phyloP scores from a whole-genome alignment of 2,329 filamentous ascomycete genomes.

The Xylariaceae sp. region DNA sequence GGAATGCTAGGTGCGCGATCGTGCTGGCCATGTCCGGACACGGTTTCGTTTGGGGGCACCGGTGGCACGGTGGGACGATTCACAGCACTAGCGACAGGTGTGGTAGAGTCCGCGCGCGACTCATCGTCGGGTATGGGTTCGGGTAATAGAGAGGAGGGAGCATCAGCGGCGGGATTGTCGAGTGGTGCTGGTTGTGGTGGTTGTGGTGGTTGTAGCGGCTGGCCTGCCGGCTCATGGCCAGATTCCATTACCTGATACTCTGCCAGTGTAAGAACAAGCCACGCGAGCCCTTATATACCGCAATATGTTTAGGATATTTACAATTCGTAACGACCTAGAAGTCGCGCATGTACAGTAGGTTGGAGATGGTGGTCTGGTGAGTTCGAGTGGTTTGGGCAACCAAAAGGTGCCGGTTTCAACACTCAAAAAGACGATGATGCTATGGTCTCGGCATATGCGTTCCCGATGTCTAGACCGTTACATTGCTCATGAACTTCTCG shows the following conservation, averaged over 20 bases:
- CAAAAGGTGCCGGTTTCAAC: no score
- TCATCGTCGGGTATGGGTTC: neutral
- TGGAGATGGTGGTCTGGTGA: no score
- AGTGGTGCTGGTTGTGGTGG: neutral
- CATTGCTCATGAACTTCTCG: no score
- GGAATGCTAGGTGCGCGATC: slow-evolving; percentile 30
- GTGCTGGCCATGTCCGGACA: slow-evolving; percentile 3
- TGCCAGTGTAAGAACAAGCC: neutral
- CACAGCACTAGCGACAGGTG: slow-evolving; percentile 3
- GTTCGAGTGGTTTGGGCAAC: no score
- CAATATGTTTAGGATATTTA: no score
- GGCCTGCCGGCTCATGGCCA: neutral
- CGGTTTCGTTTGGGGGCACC: slow-evolving; percentile 3
- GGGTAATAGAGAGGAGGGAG: neutral
- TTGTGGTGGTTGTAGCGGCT: slow-evolving; percentile 4
- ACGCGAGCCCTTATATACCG: slow-evolving; percentile 10
- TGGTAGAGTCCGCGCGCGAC: slow-evolving; percentile 5
- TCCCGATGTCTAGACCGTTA: no score
- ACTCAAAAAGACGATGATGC: no score
- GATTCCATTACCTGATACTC: neutral
- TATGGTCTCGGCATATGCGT: no score
- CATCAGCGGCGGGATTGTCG: slow-evolving; percentile 2
- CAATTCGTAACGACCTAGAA: no score
- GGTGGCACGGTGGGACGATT: slow-evolving; percentile 8
- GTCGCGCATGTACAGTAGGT: no score